These are phyloP conservation scores for Nakaseomyces bracarensis DNA, from an alignment of 1,139 yeast species.

Conservation along the genomic window DNA sequence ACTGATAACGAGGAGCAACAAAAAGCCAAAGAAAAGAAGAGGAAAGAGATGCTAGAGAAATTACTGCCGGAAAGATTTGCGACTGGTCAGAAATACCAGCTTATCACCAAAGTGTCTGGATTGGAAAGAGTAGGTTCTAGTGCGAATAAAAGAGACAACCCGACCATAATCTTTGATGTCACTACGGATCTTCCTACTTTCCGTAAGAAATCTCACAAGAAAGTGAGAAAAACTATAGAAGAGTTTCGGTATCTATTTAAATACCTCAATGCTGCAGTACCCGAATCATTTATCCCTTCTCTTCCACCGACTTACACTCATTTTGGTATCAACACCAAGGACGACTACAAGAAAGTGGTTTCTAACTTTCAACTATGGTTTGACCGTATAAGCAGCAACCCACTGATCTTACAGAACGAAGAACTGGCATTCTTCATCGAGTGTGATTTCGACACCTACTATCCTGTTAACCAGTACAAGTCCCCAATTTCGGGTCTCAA, in stretches of 20 bases:
- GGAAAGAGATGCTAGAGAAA: conserved; percentile 5
- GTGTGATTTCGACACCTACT: conserved; percentile 70
- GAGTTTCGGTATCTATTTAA: conserved; percentile 73
- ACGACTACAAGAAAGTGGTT: conserved; percentile 55
- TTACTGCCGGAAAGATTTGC: conserved; percentile 9
- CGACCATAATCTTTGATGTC: conserved; percentile 33
- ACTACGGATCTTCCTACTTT: conserved; percentile 62
- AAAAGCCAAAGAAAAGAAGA: background rate
- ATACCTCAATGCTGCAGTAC: conserved; percentile 68
- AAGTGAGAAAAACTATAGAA: conserved; percentile 68
- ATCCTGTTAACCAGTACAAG: conserved; percentile 51
- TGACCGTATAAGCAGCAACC: conserved; percentile 61
- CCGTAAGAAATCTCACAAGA: conserved; percentile 62
- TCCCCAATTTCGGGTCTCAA: conserved; percentile 69
- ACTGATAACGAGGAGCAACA: conserved; percentile 6
- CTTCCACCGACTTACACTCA: conserved; percentile 68
- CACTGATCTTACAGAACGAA: conserved; percentile 74
- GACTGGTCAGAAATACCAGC: conserved; percentile 17
- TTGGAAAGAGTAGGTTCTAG: conserved; percentile 34
- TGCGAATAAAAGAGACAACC: conserved; percentile 34
- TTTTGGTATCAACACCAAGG: conserved; percentile 77
- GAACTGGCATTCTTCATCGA: conserved; percentile 85
- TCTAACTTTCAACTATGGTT: conserved; percentile 79
- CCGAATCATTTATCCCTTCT: conserved; percentile 91
- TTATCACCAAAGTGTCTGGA: conserved; percentile 31